Evolutionary conservation across 345 rosid species (phyloP).

Genomic region (Leavenworthia alabamica): DNA sequence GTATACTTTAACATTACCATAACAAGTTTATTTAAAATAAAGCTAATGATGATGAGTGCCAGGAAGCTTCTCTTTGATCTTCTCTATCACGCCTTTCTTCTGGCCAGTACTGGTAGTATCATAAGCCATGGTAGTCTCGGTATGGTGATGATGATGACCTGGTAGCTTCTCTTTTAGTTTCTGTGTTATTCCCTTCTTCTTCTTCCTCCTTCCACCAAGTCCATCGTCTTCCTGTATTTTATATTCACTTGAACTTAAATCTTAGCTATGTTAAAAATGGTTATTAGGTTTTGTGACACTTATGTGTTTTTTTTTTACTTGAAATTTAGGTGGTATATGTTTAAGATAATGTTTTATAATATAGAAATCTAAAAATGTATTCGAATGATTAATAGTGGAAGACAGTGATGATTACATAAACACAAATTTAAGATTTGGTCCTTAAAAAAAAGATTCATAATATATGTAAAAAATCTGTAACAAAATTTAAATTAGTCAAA

Average conservation of each 20-base stretch:
- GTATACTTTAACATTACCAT: not conserved
- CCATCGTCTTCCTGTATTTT: slow-evolving; percentile 51
- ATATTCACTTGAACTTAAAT: not conserved
- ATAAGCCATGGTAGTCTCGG: slow-evolving; percentile 19
- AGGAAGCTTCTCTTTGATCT: slow-evolving; percentile 61
- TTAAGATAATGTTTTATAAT: not conserved
- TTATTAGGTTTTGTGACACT: not conserved
- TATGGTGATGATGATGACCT: slow-evolving; percentile 35
- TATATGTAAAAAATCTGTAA: too few species aligned
- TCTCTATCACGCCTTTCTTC: slow-evolving; percentile 59
- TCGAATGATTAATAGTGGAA: not conserved
- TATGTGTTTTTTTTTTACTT: not conserved
- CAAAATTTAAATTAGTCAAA: too few species aligned
- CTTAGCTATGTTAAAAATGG: not conserved
- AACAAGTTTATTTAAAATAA: not conserved
- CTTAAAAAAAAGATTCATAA: too few species aligned
- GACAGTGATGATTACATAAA: not conserved
- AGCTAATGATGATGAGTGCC: slow-evolving; percentile 24
- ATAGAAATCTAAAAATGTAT: not conserved
- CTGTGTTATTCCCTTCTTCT: slow-evolving; percentile 44
- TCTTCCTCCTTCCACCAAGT: slow-evolving; percentile 56
- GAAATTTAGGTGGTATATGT: not conserved
- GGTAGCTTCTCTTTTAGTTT: slow-evolving; percentile 55
- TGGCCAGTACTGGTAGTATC: slow-evolving; percentile 22
- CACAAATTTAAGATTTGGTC: too few species aligned